Base-by-base conservation (phyloP, 257 asterid species). In the Dorcoceras hygrometricum region DNA sequence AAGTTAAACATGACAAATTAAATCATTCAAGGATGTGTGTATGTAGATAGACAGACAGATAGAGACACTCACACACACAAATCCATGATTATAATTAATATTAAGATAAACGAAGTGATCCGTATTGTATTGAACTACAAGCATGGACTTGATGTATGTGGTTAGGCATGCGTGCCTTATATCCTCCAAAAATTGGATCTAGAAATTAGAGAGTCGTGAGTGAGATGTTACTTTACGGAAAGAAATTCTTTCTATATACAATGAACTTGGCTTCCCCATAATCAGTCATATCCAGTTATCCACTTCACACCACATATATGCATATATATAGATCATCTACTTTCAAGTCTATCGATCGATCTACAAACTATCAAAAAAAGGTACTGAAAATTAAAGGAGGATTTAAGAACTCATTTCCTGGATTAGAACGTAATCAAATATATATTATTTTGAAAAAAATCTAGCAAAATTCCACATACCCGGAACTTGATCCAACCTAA, bases 191-290 rank as follows among this genome's bases (percentile, higher is more conserved):
- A 56, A 27, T 23, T 10, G 53, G 64, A 78, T 57, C 73, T 65
- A 75, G 62, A 71, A 74, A 70, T 77, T 73, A 22, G 28, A 57
- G 66, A 57, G 29, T 9, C 20, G 43, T 70, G 65, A 76, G 67
- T 58, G 14, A 74, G 81, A 68, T 61, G 63, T 39, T 81, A 59
- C 89, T 85, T 85, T 77, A 87, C 89, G 91, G 86, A 87, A 87
- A 83, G 91, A 79, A 69, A 69, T 75, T 48, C 51, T 63, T 19
- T 36, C 26, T 11, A 23, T 27, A 76, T 81, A 78, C 95, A 82
- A 64, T 79, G 95, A 84, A 87, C 78, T 87, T 84, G 84, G 57
- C 77, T n/a, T 43, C n/a, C 51, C 2, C 6, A 31, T 31, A 31
- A 31, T 31, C 36, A 31, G 7, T 31, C 10, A 31, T 31, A 31